A percentile compares a stretch with the other conserved stretches of the same genome.
Conservation (phyloP, 129 eudicot genomes). For the Escallonia rubra region DNA sequence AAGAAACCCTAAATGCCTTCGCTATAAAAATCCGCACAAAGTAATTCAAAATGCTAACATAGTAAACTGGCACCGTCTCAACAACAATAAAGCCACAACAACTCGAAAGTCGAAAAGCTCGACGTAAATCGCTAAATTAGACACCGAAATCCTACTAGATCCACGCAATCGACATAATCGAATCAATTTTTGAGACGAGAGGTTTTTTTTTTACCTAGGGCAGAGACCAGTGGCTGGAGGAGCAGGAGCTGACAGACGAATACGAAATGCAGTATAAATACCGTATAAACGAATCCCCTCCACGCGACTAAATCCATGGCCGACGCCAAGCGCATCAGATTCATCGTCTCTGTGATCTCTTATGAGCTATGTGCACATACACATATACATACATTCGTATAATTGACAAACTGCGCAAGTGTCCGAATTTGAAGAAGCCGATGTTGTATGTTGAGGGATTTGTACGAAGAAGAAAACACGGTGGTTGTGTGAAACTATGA, state of each 20-base stretch:
- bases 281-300: slow-evolving; percentile 61
- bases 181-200: no score
- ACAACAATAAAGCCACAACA: no score
- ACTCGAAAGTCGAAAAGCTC: no score
- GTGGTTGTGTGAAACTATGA: not conserved
- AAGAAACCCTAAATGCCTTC: no score
- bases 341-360: slow-evolving; percentile 21
- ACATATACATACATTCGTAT: not conserved
- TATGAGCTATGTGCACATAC: not conserved
- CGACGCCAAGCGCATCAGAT: slow-evolving; percentile 32
- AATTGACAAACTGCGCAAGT: not conserved
- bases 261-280: slow-evolving; percentile 81
- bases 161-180: no score
- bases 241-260: slow-evolving; percentile 75
- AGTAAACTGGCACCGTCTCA: no score
- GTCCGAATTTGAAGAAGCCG: not conserved
- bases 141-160: no score
- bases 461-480: not conserved
- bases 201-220: slow-evolving; percentile 37
- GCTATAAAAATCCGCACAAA: no score
- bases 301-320: slow-evolving; percentile 77
- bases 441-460: not conserved
- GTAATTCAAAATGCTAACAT: no score
- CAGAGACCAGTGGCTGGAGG: slow-evolving; percentile 91
- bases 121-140: no score